phyloP scores from a whole-genome alignment of 2,329 filamentous ascomycete species.

The Epichloe sylvatica region DNA sequence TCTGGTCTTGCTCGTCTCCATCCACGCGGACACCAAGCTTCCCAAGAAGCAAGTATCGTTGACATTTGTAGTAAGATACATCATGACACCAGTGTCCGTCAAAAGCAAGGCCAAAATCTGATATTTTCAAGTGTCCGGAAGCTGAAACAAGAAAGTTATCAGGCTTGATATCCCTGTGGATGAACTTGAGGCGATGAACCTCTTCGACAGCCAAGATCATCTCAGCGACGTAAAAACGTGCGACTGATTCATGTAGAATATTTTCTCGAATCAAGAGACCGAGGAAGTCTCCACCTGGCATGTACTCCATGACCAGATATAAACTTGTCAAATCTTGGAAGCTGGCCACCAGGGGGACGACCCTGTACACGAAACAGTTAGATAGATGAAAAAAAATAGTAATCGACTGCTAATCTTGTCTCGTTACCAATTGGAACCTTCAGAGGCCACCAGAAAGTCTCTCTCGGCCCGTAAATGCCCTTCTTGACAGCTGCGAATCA shows the following conservation, averaged over 20 bases:
- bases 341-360: slow-evolving; percentile 79
- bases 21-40: slow-evolving; percentile 59
- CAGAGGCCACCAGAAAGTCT: slow-evolving; percentile 79
- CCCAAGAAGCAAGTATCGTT: slow-evolving; percentile 65
- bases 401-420: not conserved
- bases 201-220: slow-evolving; percentile 95
- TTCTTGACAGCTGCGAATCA: slow-evolving; percentile 83
- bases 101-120: slow-evolving; percentile 90
- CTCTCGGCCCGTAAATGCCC: slow-evolving; percentile 82
- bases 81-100: slow-evolving; percentile 93
- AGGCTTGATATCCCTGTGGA: slow-evolving; percentile 91
- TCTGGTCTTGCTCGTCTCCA: slow-evolving; percentile 59
- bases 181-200: slow-evolving; percentile 74
- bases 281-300: slow-evolving; percentile 91
- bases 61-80: slow-evolving; percentile 70
- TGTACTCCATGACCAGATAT: slow-evolving; percentile 96
- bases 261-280: slow-evolving; percentile 76
- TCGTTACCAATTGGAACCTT: slow-evolving; percentile 63
- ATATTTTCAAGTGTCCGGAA: slow-evolving; percentile 84
- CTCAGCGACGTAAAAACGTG: slow-evolving; percentile 82
- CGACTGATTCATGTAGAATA: slow-evolving; percentile 61
- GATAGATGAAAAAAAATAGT: not conserved
- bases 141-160: slow-evolving; percentile 91
- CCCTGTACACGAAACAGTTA: slow-evolving; percentile 31
- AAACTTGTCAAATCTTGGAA: slow-evolving; percentile 77